Base-by-base conservation (phyloP, 2,329 filamentous ascomycete species). In the Acephala macrosclerotiorum region DNA sequence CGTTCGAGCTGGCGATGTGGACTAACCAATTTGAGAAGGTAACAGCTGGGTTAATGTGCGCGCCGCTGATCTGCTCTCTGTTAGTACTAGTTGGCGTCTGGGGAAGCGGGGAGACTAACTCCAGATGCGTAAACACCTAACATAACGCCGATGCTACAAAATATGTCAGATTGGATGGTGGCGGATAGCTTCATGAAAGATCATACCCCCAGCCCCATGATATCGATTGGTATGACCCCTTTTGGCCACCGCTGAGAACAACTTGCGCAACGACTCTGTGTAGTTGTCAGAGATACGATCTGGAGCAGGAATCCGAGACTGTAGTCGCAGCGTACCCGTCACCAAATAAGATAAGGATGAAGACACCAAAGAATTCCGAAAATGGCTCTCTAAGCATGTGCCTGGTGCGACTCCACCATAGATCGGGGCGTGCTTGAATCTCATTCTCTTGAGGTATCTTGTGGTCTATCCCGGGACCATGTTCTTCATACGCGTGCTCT, bases 1-100 rank as follows among this genome's bases (percentile, higher is more conserved):
- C n/a, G n/a, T n/a, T n/a, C n/a, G n/a, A n/a, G n/a, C n/a, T n/a
- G n/a, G n/a, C n/a, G 18, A 35, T n/a, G 33, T n/a, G 25, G 9
- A 60, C 65, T 63, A 53, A 73, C 74, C 90, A 92, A 76, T 89
- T 91, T 64, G 87, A 83, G 26, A 93, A 83, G 1, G 90, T 92
- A 9, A 93, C 87, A 14, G 89, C 90, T 0, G 91, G 89, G 73
- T 90, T 91, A 70, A 93, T 81, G 72, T 92, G 90, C 1, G 86
- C 88, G 16, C 90, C 90, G 35, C 65, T 68, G 58, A 68, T 53
- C 70, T 71, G 35, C 33, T 18, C 9, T 40, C 14, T 57, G 58
- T 71, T 65, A 68, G 64, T n/a, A 25, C 11, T 55, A 29, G 5
- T 26, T 12, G n/a, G 59, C 25, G 14, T 18, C 18, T 38, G 29